Base-by-base conservation (phyloP, 2,329 filamentous ascomycete genomes). In the Epichloe uncinata region DNA sequence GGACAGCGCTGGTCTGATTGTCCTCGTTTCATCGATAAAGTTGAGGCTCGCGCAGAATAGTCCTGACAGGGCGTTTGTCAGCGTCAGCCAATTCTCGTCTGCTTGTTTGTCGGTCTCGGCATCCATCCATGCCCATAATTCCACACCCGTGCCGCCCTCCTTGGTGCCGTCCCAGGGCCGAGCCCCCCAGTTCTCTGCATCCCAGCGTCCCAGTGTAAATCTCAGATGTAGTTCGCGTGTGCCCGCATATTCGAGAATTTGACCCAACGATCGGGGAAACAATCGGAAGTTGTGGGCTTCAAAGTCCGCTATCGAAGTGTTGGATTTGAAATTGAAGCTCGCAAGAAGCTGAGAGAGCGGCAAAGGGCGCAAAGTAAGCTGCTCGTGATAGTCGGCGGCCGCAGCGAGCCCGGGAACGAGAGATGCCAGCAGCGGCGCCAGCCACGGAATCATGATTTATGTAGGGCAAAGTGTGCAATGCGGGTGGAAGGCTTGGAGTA, bases 121-220 rank as follows among this genome's bases (percentile, higher is more conserved):
- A 60, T 96, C 88, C 42, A 98, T 75, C 93, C 93, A 98, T 1
- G 93, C 93, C 93, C 93, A 98, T 7, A 98, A 71, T 71, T 98
- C 93, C 2, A 97, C 93, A 4, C 93, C 93, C 0, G 91, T 97
- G 26, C 90, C 90, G 36, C 93, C 93, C 67, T 97, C 93, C 61
- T 87, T 83, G 40, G 82, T 80, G 6, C 93, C 93, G 64, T 87
- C 78, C 84, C 87, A 94, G 1, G 93, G 93, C 57, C 91, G 75
- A 6, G 85, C 79, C 93, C 93, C 93, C 93, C 93, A 98, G 57
- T 76, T 86, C 69, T 95, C 87, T 2, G 90, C 87, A 66, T 98
- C 91, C 93, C 93, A 98, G 63, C 93, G 73, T 3, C 93, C 93
- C 0, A 95, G 73, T 45, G 85, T 93, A 66, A 98, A 98, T 49